Evolutionary conservation across 1,284 basidiomycete species (phyloP), one percentile per base, ranked within the genome.

Genomic region (Cutaneotrichosporon cyanovorans): DNA sequence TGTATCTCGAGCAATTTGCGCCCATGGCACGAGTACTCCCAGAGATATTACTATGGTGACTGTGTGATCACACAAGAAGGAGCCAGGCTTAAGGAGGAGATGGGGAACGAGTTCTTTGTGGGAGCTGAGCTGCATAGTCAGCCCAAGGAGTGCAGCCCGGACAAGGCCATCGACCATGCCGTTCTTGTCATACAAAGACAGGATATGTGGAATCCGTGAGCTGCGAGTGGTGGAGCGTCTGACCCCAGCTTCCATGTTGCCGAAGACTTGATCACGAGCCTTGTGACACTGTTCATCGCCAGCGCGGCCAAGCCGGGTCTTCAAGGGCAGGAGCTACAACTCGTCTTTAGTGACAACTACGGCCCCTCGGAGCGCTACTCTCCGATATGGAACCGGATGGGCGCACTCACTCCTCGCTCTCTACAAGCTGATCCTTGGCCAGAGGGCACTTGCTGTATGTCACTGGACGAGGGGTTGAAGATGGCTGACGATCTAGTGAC

Each of bases 181-280:
- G 30, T 63, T 4, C n/a, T 71, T n/a, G 38, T 68, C 14, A 57
- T 69, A 19, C 57, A 56, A 0, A 42, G 68, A 19, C 66, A 66
- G 46, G 65, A 68, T 55, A 56, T 60, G 34, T 67, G 65, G 65
- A 66, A 66, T 51, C 66, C 66, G 62, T 68, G 42, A 57, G 66
- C 57, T 4, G 10, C n/a, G n/a, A n/a, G 12, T 25, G 21, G n/a
- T 20, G 10, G 11, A 22, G 40, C 48, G 25, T 12, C 42, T 45
- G 33, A 48, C 19, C 3, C 1, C 40, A 65, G 64, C 2, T 69
- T 68, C 45, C 68, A 71, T 45, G 65, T 67, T 31, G 61, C 65
- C 2, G 68, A 71, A 42, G 68, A 71, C 51, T 52, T 71, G 10
- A 55, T 71, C 37, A 69, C 66, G 1, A 67, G 66, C 1, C 45